A percentile compares a stretch with the other conserved stretches of the same genome.
Conservation (phyloP, 2,329 filamentous ascomycete species). For the Eutypa lata region DNA sequence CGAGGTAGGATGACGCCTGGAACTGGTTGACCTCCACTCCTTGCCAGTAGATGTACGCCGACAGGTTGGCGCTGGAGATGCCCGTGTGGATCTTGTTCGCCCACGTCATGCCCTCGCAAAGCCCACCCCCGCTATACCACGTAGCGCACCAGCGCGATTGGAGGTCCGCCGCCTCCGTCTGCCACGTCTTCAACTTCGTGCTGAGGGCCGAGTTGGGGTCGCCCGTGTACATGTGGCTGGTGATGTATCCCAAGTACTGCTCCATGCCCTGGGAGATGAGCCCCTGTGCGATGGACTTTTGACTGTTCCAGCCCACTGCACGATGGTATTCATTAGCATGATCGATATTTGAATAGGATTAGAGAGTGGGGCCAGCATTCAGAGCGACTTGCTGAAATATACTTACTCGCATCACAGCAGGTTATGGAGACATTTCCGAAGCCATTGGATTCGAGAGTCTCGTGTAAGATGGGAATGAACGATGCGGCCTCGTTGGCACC, state of each 20-base stretch:
- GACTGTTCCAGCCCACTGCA: slow-evolving; percentile 35
- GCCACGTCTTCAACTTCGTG: slow-evolving; percentile 37
- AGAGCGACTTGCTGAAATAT: neutral
- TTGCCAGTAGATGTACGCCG: slow-evolving; percentile 49
- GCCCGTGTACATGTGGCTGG: slow-evolving; percentile 33
- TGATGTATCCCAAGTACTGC: slow-evolving; percentile 37
- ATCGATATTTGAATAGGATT: no score
- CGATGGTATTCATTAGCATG: neutral
- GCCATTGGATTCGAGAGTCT: slow-evolving; percentile 35
- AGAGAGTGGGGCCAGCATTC: no score
- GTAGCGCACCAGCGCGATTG: slow-evolving; percentile 30
- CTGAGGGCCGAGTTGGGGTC: slow-evolving; percentile 20
- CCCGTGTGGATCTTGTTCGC: slow-evolving; percentile 37
- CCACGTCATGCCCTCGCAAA: slow-evolving; percentile 35
- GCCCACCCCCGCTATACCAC: slow-evolving; percentile 39
- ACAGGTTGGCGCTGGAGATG: slow-evolving; percentile 41
- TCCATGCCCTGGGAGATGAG: slow-evolving; percentile 34
- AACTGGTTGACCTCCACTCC: slow-evolving; percentile 29
- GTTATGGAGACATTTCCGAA: slow-evolving; percentile 36
- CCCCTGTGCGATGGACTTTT: slow-evolving; percentile 31
- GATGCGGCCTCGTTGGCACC: slow-evolving; percentile 26
- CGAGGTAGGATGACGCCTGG: slow-evolving; percentile 23
- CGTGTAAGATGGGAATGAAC: slow-evolving; percentile 32
- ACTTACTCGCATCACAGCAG: slow-evolving; percentile 41
- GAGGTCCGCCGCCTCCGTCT: slow-evolving; percentile 43